Base-by-base conservation (phyloP, 2,329 filamentous ascomycete species). In the Parafenestella ontariensis region DNA sequence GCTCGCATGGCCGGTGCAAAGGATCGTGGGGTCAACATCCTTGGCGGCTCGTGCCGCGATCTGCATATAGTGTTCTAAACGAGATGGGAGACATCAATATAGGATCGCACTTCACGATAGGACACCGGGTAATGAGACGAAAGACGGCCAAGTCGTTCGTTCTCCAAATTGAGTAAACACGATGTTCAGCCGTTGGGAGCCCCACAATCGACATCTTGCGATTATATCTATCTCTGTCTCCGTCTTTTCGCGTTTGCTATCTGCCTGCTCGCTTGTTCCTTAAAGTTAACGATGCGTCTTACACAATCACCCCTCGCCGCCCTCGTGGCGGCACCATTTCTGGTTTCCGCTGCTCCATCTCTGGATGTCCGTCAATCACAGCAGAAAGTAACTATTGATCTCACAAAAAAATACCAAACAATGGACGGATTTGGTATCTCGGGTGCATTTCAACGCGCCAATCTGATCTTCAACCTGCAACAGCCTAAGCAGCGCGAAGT, bases 391-490 rank as follows among this genome's bases (percentile, higher is more conserved):
- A 79, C 73, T 0, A 70, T 81, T 18, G 72, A 80, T 60, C 59
- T 76, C 5, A 59, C 69, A n/a, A 76, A 74, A 56, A 78, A 74
- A 46, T 80, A 76, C 58, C 79, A 81, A 66, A 76, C 69, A 3
- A 80, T 81, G 47, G 78, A 81, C 59, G 79, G 79, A 10, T 81
- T 81, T 58, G 79, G 79, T 15, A 77, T 79, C 66, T 75, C 70
- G 17, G 75, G 73, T 17, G 79, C 78, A 1, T 81, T 81, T 62
- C 77, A 79, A 64, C 77, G 79, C 6, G 78, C 78, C 15, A 79
- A 77, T 50, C 70, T 79, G 28, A 75, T 81, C 64, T 75, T 77
- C 44, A 77, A 77, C 58, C 68, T 77, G 1, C 56, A 75, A 20
- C 66, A 74, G 56, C 69, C 65, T 13, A 78, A 79, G 62, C 78